A percentile compares a stretch with the other conserved stretches of the same genome.
Evolutionary conservation across 176 grass and related monocot species (phyloP).

Genomic region (Thinopyrum elongatum): DNA sequence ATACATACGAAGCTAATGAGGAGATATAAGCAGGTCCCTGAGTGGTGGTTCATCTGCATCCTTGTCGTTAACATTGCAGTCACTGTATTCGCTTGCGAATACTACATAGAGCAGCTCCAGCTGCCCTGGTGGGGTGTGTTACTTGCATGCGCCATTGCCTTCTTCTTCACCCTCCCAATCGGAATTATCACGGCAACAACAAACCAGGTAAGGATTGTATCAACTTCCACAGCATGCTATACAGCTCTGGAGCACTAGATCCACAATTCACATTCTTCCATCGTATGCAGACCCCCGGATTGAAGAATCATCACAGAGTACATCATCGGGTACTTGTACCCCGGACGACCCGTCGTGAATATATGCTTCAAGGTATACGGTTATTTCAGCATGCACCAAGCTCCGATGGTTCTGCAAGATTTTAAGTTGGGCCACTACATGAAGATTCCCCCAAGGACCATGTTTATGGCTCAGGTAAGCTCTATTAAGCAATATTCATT

Average conservation of each 20-base stretch:
- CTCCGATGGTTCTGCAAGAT: slow-evolving; percentile 61
- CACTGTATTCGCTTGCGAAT: slow-evolving; percentile 57
- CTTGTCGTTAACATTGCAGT: background rate
- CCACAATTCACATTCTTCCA: background rate
- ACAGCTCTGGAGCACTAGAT: background rate
- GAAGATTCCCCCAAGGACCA: slow-evolving; percentile 84
- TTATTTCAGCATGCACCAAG: slow-evolving; percentile 87
- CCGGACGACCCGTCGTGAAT: slow-evolving; percentile 75
- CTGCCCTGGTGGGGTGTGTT: slow-evolving; percentile 90
- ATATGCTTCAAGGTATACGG: slow-evolving; percentile 89
- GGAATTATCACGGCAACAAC: slow-evolving; percentile 76
- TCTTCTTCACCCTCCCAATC: slow-evolving; percentile 82
- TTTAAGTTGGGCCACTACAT: slow-evolving; percentile 97
- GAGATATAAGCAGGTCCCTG: background rate
- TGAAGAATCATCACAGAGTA: slow-evolving; percentile 87
- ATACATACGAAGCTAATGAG: background rate
- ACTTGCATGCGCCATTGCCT: slow-evolving; percentile 57
- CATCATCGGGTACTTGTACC: slow-evolving; percentile 83
- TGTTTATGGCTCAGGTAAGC: slow-evolving; percentile 77
- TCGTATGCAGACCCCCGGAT: slow-evolving; percentile 44
- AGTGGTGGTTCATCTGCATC: background rate
- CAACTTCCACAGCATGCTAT: too few relatives aligned
- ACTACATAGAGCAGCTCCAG: slow-evolving; percentile 71
- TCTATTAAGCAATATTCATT: background rate
- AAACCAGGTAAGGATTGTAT: slow-evolving; percentile 49